Conservation (phyloP, 1,284 basidiomycete genomes). For the Bjerkandera adusta region DNA sequence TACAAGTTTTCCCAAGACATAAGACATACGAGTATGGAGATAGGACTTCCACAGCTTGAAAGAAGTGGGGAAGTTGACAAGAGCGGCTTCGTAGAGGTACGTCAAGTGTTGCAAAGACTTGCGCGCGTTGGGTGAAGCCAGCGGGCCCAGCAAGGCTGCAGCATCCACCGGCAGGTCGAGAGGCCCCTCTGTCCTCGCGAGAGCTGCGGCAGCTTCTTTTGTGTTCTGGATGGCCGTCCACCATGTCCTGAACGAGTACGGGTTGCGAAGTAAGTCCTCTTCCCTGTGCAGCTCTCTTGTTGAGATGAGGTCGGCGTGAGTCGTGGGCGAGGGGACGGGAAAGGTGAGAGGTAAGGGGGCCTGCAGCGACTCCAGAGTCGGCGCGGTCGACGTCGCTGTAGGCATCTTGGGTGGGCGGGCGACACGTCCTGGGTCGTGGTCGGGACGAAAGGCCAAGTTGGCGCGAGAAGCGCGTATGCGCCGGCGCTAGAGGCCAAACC, state of each 20-base stretch:
- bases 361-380: conserved; percentile 44
- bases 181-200: conserved; percentile 55
- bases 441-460: background rate
- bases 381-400: conserved; percentile 30
- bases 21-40: conserved; percentile 79
- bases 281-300: conserved; percentile 83
- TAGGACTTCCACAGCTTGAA: conserved; percentile 98
- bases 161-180: conserved; percentile 46
- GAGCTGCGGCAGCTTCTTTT: conserved; percentile 59
- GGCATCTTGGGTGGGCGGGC: conserved; percentile 43
- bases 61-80: conserved; percentile 84
- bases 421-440: background rate
- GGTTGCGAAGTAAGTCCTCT: conserved; percentile 95
- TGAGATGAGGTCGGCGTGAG: conserved; percentile 75
- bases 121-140: conserved; percentile 72
- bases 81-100: conserved; percentile 91
- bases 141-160: conserved; percentile 61
- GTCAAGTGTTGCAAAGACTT: conserved; percentile 80
- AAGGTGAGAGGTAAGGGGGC: conserved; percentile 78
- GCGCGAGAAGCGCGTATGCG: background rate
- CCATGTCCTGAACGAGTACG: conserved; percentile 90
- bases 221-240: conserved; percentile 82
- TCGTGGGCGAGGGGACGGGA: conserved; percentile 81
- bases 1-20: conserved; percentile 77
- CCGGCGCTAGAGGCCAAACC: conserved; percentile 2